Conservation (phyloP, 139 green algal species). For the Eudorina sp. region DNA sequence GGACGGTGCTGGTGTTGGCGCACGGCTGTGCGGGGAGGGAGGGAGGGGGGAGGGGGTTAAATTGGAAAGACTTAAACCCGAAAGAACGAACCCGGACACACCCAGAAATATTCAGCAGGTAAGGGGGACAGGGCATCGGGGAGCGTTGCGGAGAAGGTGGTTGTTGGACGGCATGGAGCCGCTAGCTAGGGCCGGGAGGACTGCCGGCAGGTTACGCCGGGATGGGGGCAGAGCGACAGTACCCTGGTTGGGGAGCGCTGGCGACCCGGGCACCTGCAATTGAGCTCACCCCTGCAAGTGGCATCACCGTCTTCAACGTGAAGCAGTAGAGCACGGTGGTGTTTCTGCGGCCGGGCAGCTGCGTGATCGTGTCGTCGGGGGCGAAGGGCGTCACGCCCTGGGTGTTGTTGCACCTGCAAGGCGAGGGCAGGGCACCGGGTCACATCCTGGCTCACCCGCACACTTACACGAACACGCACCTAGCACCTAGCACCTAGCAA, state of each 20-base stretch:
- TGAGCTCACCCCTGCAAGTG: background rate
- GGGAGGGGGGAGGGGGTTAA: background rate
- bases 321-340: background rate
- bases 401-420: conserved; percentile 6
- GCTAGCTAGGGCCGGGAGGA: too few species aligned
- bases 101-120: too few species aligned
- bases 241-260: too few species aligned
- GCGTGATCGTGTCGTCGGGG: background rate
- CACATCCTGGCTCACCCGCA: too few species aligned
- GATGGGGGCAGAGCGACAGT: too few species aligned
- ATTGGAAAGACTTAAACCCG: too few species aligned
- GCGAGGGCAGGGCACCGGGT: background rate
- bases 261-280: too few species aligned
- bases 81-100: too few species aligned
- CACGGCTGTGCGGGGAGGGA: background rate
- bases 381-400: background rate
- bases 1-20: background rate
- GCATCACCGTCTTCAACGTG: background rate
- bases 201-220: too few species aligned
- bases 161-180: too few species aligned
- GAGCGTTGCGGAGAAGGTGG: background rate
- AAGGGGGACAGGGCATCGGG: background rate
- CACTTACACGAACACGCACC: too few species aligned
- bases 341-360: background rate
- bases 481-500: too few species aligned